Evolutionary conservation across 108 stramenopile genomes (phyloP).

Genomic region (Nannochloropsis gaditana): DNA sequence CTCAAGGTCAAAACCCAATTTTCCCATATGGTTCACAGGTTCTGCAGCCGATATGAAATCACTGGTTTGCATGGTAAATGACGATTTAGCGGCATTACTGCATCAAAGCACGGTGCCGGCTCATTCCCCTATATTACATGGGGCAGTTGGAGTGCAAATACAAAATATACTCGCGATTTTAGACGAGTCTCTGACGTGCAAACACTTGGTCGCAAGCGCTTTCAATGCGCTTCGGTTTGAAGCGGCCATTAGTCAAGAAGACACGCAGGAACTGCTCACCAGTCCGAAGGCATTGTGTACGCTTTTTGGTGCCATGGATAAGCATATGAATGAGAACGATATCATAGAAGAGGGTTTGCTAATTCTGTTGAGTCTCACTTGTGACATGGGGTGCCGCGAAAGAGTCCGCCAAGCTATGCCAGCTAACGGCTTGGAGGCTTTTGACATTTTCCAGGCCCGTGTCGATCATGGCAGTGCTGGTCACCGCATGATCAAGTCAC

Average conservation of each 20-base stretch:
- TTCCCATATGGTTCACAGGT: not conserved
- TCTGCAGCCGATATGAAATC: not conserved
- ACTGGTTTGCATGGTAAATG: not conserved
- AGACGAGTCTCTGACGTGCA: not conserved
- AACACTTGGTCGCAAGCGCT: not conserved
- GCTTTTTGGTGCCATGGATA: not conserved
- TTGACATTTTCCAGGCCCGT: not conserved
- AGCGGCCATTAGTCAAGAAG: not conserved
- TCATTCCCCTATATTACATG: not conserved
- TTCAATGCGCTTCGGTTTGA: not conserved
- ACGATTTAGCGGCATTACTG: not conserved
- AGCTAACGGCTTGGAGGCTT: not conserved
- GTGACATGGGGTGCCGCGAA: not conserved
- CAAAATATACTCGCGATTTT: not conserved
- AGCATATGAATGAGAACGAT: conserved; percentile 11
- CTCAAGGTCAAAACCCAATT: too few species aligned
- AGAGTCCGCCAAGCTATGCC: not conserved
- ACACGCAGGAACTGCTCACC: not conserved
- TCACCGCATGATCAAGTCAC: not conserved
- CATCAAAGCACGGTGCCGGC: not conserved
- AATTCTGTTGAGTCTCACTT: not conserved
- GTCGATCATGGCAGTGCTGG: not conserved
- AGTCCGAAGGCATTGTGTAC: not conserved
- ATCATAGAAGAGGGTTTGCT: conserved; percentile 8
- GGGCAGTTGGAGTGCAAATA: not conserved